These are phyloP conservation scores for Backusella liffmaniae DNA, from an alignment of 192 early-diverging fungal species.

Conservation along the genomic window DNA sequence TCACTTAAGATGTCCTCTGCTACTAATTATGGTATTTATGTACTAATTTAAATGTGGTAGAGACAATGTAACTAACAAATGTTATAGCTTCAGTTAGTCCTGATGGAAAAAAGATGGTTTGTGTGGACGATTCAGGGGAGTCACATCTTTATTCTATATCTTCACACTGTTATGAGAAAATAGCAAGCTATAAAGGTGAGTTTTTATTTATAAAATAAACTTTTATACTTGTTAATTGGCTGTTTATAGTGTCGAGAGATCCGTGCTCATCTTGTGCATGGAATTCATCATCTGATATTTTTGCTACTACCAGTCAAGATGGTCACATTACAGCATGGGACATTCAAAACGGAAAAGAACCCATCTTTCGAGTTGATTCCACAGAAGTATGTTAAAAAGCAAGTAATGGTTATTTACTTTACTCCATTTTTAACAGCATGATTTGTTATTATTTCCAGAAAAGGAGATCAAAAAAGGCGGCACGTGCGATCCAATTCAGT, in stretches of 20 bases:
- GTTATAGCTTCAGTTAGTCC: neutral
- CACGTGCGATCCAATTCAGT: neutral
- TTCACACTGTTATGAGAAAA: neutral
- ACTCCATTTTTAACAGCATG: neutral
- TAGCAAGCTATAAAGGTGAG: neutral
- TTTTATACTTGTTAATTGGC: neutral
- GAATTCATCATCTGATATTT: constrained; percentile 1
- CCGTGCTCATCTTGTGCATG: neutral
- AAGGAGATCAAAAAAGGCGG: neutral
- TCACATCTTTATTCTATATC: neutral
- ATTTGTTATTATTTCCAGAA: neutral
- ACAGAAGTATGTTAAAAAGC: neutral
- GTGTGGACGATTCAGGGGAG: neutral
- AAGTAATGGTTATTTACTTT: neutral
- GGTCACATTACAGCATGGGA: constrained; percentile 1
- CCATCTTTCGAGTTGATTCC: neutral
- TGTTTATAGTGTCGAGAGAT: neutral
- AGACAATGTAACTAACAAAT: neutral
- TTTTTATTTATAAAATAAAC: neutral
- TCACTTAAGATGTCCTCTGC: neutral
- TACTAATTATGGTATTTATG: neutral
- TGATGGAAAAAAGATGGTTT: neutral
- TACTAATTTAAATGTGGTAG: neutral
- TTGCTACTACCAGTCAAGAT: neutral
- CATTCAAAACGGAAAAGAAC: neutral